A percentile compares a stretch with the other conserved stretches of the same genome.
Conservation (phyloP, 257 asterid genomes). For the Agastache rugosa region DNA sequence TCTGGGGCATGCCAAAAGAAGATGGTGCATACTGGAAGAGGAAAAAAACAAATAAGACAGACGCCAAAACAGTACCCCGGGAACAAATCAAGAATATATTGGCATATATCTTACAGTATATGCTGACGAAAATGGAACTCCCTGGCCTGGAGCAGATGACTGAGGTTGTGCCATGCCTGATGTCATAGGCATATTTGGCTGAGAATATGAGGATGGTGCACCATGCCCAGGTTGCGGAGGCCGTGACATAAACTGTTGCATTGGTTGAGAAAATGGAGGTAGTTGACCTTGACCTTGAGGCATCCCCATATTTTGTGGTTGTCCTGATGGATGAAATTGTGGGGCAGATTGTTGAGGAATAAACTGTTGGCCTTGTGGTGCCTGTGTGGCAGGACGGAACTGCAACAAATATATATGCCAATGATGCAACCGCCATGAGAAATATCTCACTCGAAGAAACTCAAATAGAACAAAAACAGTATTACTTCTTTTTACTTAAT, state of each 20-base stretch:
- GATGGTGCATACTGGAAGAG: conserved; percentile 63
- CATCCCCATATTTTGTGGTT: conserved; percentile 60
- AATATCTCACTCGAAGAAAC: neutral
- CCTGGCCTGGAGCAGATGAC: conserved; percentile 57
- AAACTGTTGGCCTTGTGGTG: conserved; percentile 68
- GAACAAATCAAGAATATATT: conserved; percentile 11
- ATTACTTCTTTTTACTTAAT: neutral
- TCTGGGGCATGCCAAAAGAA: conserved; percentile 66
- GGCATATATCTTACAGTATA: conserved; percentile 61
- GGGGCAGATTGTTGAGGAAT: conserved; percentile 60
- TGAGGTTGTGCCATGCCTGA: conserved; percentile 64
- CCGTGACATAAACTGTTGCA: conserved; percentile 69
- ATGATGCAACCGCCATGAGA: conserved; percentile 28
- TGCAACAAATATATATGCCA: conserved; percentile 43
- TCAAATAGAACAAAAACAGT: neutral
- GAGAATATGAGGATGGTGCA: conserved; percentile 62
- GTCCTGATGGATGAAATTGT: conserved; percentile 75
- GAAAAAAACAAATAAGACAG: conserved; percentile 32
- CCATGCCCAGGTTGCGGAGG: conserved; percentile 63
- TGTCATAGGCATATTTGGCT: conserved; percentile 57
- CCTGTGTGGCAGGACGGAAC: conserved; percentile 69
- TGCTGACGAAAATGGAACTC: conserved; percentile 63
- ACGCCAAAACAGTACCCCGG: conserved; percentile 1
- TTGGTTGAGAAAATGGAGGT: conserved; percentile 73
- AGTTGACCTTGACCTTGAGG: conserved; percentile 69